Evolutionary conservation across 805 yeast species (phyloP), one percentile per base, ranked within the genome.

Genomic region (Candida sanyiensis): DNA sequence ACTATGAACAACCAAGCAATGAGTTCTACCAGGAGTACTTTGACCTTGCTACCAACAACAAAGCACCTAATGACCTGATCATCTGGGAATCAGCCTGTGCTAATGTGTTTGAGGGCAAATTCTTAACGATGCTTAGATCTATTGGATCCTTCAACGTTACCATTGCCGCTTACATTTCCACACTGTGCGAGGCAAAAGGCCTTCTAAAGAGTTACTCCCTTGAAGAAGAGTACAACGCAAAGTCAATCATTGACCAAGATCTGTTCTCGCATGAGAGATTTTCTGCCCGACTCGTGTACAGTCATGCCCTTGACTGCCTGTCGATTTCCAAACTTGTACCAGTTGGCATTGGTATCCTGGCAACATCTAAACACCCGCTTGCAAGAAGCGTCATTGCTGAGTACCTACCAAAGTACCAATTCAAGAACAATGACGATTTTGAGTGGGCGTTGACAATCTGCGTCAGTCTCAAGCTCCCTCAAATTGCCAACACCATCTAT

Each of bases 381-480:
- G 57, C 74, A 3, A 55, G 66, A 37, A 59, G 60, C 11, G 68
- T 74, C 1, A 67, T 83, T 25, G 69, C 75, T 4, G 78, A 75
- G 43, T 67, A 74, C 34, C 59, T 83, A 25, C 85, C 86, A 5
- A 69, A 68, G 17, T 83, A 66, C 52, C 67, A 77, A 31, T 78
- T 77, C 51, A 62, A 70, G 38, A 78, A 80, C 7, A 81, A 79
- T 52, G 89, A 83, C 54, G 94, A 83, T 54, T 67, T 81, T 44
- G 93, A 83, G 57, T 83, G 90, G 90, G 73, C 80, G 32, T 62
- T 83, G 37, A 73, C 85, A 3, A 65, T 83, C 5, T 82, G 90
- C 62, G 83, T 88, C 10, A 71, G 79, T 48, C 65, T 83, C 55
- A 74, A 72, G 49, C 56, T 83, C 29, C 67, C 76, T n/a, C 61